Percentiles rank a stretch among this genome's conserved stretches.
phyloP scores from a whole-genome alignment of 352 stramenopile species.

The Saprolegnia diclina region DNA sequence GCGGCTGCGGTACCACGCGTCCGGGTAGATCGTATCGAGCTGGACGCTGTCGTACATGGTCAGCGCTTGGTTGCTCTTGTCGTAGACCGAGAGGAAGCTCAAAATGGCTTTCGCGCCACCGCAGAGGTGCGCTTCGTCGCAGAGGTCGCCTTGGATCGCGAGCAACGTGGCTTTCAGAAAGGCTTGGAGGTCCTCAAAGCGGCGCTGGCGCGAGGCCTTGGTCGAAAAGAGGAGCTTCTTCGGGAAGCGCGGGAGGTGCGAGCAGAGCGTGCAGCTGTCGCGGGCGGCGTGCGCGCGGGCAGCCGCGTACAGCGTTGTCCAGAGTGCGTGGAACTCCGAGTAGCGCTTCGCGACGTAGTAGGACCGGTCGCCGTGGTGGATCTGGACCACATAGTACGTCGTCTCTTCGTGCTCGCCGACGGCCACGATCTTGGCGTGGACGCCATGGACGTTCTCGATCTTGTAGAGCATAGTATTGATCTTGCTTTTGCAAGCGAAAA shows the following conservation, averaged over 20 bases:
- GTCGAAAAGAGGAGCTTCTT: slow-evolving; percentile 9
- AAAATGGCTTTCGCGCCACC: background rate
- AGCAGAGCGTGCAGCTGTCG: slow-evolving; percentile 10
- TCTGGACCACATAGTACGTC: slow-evolving; percentile 2
- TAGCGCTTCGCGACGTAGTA: slow-evolving; percentile 16
- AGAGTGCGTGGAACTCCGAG: slow-evolving; percentile 17
- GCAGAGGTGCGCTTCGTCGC: background rate
- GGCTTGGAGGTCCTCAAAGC: slow-evolving; percentile 1
- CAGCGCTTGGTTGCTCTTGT: background rate
- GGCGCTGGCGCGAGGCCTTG: background rate
- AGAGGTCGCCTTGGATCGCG: slow-evolving; percentile 14
- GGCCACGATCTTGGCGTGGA: slow-evolving; percentile 16
- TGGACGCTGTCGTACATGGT: slow-evolving; percentile 1
- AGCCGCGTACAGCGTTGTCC: background rate
- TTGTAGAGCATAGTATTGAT: slow-evolving; percentile 16
- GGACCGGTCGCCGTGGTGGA: background rate
- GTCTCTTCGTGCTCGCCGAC: slow-evolving; percentile 9
- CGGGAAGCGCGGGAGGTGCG: background rate
- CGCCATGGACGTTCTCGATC: background rate
- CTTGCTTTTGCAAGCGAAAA: background rate
- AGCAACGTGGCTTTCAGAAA: slow-evolving; percentile 13
- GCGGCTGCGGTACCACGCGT: background rate
- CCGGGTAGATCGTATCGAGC: background rate
- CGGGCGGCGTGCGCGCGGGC: background rate
- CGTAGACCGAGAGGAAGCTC: background rate